Base-by-base conservation (phyloP, 2,329 filamentous ascomycete genomes). In the Sodiomyces alkalinus region DNA sequence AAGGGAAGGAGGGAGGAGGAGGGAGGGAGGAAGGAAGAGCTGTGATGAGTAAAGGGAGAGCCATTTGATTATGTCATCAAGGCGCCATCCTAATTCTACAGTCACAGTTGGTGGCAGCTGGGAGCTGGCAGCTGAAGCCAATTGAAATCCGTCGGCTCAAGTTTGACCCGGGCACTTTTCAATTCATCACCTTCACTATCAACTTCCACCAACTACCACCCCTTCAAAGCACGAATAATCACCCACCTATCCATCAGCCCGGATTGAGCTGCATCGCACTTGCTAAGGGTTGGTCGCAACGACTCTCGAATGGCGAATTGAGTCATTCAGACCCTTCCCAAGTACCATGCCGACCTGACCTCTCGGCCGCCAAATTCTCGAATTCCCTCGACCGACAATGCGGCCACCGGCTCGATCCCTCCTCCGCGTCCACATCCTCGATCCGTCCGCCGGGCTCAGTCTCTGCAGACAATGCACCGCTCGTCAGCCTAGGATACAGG, bases 401-500 rank as follows among this genome's bases (percentile, higher is more conserved):
- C 21, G 27, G 27, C 27, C 27, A 13, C 27, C 27, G 12, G 19
- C 27, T n/a, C 20, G 21, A 29, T 23, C 19, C 14, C 24, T 31
- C 28, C 28, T 30, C 19, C 29, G 23, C 18, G 24, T 27, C 18
- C 14, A 31, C 19, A 16, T 22, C 25, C 15, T 31, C 18, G 24
- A 21, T 10, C 22, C 29, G 14, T 17, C 19, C 17, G 22, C 29
- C 29, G 22, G n/a, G n/a, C n/a, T n/a, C n/a, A n/a, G n/a, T n/a
- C n/a, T 22, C 18, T 26, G 22, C 15, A 17, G 23, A 23, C 27
- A 17, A 29, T 29, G 27, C 20, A 29, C 27, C 10, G 20, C 27
- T n/a, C 27, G 16, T 22, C 14, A 13, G 17, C 15, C 25, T 21
- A n/a, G 13, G 27, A 13, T 16, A 5, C 27, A 11, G n/a, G 13